A percentile compares a stretch with the other conserved stretches of the same genome.
These are phyloP conservation scores for Claviceps sp. DNA, from an alignment of 2,329 filamentous ascomycete genomes.

Conservation along the genomic window DNA sequence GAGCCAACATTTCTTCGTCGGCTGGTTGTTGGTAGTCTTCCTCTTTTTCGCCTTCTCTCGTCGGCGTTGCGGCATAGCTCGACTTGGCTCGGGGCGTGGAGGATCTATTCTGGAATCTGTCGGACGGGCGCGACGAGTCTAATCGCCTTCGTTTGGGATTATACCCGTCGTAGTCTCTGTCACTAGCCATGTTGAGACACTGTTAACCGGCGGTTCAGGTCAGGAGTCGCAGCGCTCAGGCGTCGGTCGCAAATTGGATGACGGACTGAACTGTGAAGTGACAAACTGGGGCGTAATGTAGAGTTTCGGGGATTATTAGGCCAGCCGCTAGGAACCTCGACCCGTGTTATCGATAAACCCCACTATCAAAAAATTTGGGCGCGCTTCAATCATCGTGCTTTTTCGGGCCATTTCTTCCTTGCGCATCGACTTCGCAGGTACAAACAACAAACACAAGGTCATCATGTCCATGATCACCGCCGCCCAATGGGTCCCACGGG, in stretches of 20 bases:
- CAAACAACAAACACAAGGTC: neutral
- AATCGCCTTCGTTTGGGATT: constrained; percentile 26
- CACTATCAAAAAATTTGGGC: constrained; percentile 22
- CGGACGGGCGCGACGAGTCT: constrained; percentile 18
- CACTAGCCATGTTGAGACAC: constrained; percentile 17
- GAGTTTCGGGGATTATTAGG: constrained; percentile 8
- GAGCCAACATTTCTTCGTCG: constrained; percentile 56
- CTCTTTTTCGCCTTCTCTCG: constrained; percentile 20
- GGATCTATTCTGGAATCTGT: constrained; percentile 19
- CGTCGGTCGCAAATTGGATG: neutral
- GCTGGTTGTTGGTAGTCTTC: constrained; percentile 44
- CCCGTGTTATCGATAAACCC: constrained; percentile 27
- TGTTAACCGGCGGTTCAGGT: neutral
- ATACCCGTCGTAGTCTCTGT: constrained; percentile 23
- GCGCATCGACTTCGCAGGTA: neutral
- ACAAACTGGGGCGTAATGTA: neutral
- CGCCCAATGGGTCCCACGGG: constrained; percentile 62
- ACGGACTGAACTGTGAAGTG: neutral
- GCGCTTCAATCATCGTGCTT: neutral
- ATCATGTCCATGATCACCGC: constrained; percentile 64
- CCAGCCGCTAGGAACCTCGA: neutral
- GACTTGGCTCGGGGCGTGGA: constrained; percentile 22
- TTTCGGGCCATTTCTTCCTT: neutral
- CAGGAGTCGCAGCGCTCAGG: neutral
- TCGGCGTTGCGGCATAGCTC: constrained; percentile 28